Conservation (phyloP, 2,329 filamentous ascomycete genomes). For the Alternaria longipes region DNA sequence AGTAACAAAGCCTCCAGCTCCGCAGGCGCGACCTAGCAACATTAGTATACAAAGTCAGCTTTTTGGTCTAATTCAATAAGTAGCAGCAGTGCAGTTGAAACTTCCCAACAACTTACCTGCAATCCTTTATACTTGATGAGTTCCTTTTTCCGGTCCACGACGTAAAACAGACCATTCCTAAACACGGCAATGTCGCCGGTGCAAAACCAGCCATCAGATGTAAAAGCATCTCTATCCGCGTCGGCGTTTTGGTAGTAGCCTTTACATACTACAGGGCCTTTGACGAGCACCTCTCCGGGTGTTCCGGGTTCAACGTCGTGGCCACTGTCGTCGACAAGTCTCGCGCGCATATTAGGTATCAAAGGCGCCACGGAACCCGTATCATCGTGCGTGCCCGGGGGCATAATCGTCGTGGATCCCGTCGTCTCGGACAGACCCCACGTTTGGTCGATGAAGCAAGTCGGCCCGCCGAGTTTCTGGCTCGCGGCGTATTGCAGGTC, state of each 20-base stretch:
- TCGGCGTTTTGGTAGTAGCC: conserved; percentile 50
- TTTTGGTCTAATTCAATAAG: neutral
- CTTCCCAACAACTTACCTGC: conserved; percentile 35
- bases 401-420: conserved; percentile 59
- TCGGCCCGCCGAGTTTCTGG: conserved; percentile 58
- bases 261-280: conserved; percentile 49
- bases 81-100: no score
- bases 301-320: conserved; percentile 43
- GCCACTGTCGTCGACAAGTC: conserved; percentile 49
- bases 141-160: conserved; percentile 56
- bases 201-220: conserved; percentile 46
- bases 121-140: conserved; percentile 62
- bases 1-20: conserved; percentile 59
- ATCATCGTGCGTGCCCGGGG: conserved; percentile 53
- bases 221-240: conserved; percentile 43
- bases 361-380: conserved; percentile 60
- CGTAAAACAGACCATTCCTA: conserved; percentile 51
- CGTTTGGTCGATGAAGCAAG: conserved; percentile 60
- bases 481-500: conserved; percentile 63
- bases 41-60: neutral
- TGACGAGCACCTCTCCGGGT: conserved; percentile 47
- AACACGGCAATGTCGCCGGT: conserved; percentile 53
- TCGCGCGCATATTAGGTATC: conserved; percentile 50
- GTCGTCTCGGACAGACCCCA: conserved; percentile 68
- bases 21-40: conserved; percentile 54